These are phyloP conservation scores for Bipolaris sorokiniana DNA, from an alignment of 2,329 filamentous ascomycete genomes.

Conservation along the genomic window DNA sequence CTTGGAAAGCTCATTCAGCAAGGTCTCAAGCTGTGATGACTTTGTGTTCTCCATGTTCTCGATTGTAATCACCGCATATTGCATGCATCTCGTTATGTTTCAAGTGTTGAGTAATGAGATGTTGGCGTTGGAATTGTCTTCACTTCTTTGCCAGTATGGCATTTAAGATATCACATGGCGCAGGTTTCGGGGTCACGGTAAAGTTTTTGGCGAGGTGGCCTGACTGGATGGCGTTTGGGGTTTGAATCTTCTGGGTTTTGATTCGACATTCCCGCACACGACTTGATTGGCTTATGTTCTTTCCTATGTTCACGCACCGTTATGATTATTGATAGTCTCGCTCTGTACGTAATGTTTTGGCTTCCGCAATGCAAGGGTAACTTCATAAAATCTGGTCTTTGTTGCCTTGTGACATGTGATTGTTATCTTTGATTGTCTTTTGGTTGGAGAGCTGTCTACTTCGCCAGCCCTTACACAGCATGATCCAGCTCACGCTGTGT, in stretches of 20 bases:
- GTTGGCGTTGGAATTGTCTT: conserved; percentile 32
- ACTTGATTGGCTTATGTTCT: conserved; percentile 9
- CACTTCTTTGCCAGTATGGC: conserved; percentile 17
- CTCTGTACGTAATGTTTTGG: conserved; percentile 17
- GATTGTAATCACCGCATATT: conserved; percentile 22
- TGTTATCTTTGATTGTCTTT: not conserved
- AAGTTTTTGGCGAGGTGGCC: not conserved
- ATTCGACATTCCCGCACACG: conserved; percentile 2
- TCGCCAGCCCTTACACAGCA: not conserved
- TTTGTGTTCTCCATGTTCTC: conserved; percentile 4
- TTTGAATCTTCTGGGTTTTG: conserved; percentile 5
- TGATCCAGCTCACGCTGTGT: not conserved
- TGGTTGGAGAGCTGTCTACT: too few species aligned
- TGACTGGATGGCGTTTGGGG: conserved; percentile 5
- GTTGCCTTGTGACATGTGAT: not conserved
- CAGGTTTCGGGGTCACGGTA: not conserved
- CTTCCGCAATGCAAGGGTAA: conserved; percentile 26
- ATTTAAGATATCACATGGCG: conserved; percentile 14
- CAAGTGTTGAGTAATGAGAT: conserved; percentile 43
- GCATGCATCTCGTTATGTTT: conserved; percentile 44
- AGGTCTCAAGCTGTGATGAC: conserved; percentile 46
- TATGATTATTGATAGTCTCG: conserved; percentile 6
- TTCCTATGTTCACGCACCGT: conserved; percentile 13
- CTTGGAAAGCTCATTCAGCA: conserved; percentile 54
- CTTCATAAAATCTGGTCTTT: conserved; percentile 10